Evolutionary conservation across 805 yeast species (phyloP).

Genomic region (Ogataea thermomethanolica): DNA sequence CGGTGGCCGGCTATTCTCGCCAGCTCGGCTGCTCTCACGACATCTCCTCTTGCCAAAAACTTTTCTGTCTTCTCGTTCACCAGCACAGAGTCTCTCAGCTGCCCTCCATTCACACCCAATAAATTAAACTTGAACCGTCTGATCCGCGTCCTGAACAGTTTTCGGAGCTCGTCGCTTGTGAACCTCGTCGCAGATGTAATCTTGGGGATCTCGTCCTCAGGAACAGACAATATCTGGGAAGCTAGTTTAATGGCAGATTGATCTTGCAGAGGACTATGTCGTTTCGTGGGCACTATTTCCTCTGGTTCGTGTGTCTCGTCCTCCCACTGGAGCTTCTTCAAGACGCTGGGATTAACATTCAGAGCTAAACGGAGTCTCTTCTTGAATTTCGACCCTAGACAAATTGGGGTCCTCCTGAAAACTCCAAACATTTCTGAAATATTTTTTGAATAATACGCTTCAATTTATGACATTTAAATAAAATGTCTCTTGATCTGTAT

Average conservation of each 20-base stretch:
- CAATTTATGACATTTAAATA: constrained; percentile 1
- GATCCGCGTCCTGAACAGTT: constrained; percentile 30
- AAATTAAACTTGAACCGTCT: constrained; percentile 47
- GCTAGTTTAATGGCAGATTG: constrained; percentile 29
- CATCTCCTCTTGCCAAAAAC: constrained; percentile 47
- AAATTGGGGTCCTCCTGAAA: constrained; percentile 1
- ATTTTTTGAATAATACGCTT: background rate
- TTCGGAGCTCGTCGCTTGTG: constrained; percentile 25
- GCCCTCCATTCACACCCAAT: constrained; percentile 57
- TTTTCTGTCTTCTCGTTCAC: constrained; percentile 53
- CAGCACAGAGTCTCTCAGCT: constrained; percentile 53
- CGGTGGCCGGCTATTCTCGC: constrained; percentile 29
- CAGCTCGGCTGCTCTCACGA: constrained; percentile 44
- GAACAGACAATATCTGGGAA: constrained; percentile 18
- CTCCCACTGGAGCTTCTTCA: no score
- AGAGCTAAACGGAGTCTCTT: constrained; percentile 16
- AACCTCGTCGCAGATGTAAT: constrained; percentile 27
- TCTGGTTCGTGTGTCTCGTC: background rate
- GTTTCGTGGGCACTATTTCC: constrained; percentile 17
- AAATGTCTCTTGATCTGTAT: constrained; percentile 3
- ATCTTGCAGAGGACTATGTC: constrained; percentile 20
- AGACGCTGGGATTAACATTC: background rate
- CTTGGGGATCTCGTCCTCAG: constrained; percentile 15
- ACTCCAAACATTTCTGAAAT: constrained; percentile 1
- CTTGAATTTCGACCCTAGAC: constrained; percentile 8